Evolutionary conservation across 2,329 filamentous ascomycete species (phyloP).

Genomic region (Colletotrichum lini): DNA sequence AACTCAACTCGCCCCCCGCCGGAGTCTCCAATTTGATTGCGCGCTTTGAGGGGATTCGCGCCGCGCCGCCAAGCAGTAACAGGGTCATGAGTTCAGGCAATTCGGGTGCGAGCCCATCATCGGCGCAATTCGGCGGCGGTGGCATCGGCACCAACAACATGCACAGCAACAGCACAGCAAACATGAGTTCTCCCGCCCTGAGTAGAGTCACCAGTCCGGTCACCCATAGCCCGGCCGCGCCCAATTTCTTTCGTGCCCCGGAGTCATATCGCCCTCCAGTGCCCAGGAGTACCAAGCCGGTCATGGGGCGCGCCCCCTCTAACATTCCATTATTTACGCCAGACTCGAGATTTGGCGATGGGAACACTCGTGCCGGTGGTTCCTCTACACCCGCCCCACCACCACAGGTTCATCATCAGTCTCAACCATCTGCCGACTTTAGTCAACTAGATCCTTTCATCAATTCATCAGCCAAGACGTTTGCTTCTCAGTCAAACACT

Average conservation of each 20-base stretch:
- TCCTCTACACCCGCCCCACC: constrained; percentile 19
- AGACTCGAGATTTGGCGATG: constrained; percentile 39
- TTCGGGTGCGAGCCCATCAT: constrained; percentile 44
- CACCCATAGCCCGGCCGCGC: constrained; percentile 45
- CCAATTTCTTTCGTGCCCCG: constrained; percentile 35
- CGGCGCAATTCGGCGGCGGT: constrained; percentile 51
- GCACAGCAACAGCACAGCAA: constrained; percentile 45
- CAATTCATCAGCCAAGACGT: constrained; percentile 10
- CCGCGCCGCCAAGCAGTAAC: constrained; percentile 51
- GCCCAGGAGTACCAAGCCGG: constrained; percentile 57
- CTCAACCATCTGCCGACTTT: constrained; percentile 21
- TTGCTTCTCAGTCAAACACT: constrained; percentile 6
- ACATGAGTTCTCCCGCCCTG: constrained; percentile 34
- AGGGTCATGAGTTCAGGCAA: constrained; percentile 47
- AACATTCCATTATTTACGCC: constrained; percentile 41
- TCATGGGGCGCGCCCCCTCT: constrained; percentile 46
- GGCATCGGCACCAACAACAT: constrained; percentile 49
- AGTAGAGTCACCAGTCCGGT: constrained; percentile 51
- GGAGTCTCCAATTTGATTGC: constrained; percentile 57
- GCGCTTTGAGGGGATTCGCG: constrained; percentile 56
- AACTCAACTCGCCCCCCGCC: constrained; percentile 37
- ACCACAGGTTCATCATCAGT: constrained; percentile 23
- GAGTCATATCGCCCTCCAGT: constrained; percentile 50
- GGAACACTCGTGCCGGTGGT: constrained; percentile 21
- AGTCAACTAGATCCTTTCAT: constrained; percentile 17